Base-by-base conservation (phyloP, 176 grass and related monocot genomes). In the Carex myosuroides region DNA sequence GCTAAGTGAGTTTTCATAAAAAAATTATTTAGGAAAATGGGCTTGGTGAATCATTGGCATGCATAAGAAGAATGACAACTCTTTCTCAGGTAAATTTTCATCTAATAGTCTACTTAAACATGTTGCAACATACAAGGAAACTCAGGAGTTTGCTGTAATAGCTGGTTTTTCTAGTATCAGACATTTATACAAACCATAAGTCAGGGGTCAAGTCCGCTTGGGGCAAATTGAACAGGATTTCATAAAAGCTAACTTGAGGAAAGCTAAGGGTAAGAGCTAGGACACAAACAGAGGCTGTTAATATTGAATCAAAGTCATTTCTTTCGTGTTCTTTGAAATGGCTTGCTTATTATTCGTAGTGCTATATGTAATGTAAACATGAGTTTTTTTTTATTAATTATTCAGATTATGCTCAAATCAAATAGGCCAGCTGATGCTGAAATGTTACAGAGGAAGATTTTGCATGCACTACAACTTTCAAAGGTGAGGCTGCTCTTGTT, bases 381-480 rank as follows among this genome's bases (percentile, higher is more conserved):
- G 37, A 56, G 3, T 6, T 29, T 70, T 55, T 39, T 74, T 74
- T 56, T 64, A 33, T 68, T 46, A 3, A 72, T 83, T 57, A 80
- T 87, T 14, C 64, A 98, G 95, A 90, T 91, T 85, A 90, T 94
- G 83, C 14, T 89, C 22, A 93, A 83, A 74, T 94, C 86, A 64
- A 88, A 90, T 70, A 89, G 58, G 68, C 46, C 92, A 13, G 79
- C 37, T 89, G 92, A 98, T 86, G 92, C 92, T 84, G 95, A 94
- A 94, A 94, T 71, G 83, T 80, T 86, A 85, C 92, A 94, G 84
- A 94, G 95, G 86, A 98, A 94, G 89, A 91, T 98, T 81, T 90
- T 94, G 74, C 92, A 94, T 83, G 72, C 81, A 56, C 60, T 94
- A 59, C 92, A 98, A 86, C 84, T 98, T 87, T 93, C 84, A 65